A percentile compares a stretch with the other conserved stretches of the same genome.
Conservation (phyloP, 805 yeast species). For the Metschnikowia orientalis region DNA sequence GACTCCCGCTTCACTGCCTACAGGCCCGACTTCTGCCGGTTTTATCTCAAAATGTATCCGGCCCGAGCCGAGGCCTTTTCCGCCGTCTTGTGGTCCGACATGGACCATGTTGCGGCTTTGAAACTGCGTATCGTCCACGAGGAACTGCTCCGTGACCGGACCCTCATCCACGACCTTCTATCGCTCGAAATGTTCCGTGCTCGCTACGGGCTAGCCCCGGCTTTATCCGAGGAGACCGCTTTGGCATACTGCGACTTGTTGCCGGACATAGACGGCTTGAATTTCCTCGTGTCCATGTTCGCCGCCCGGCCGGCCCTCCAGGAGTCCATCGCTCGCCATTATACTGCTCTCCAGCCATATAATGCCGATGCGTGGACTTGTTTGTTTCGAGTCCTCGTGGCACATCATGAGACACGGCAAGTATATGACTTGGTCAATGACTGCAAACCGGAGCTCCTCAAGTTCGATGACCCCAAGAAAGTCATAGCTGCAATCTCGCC, state of each 20-base stretch:
- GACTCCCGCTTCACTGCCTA: background rate
- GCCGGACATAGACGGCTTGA: constrained; percentile 1
- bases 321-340: background rate
- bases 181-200: no score
- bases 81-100: constrained; percentile 1
- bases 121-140: constrained; percentile 3
- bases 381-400: background rate
- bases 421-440: no score
- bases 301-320: background rate
- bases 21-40: background rate
- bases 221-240: no score
- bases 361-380: constrained; percentile 2
- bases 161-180: constrained; percentile 1
- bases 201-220: no score
- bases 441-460: no score
- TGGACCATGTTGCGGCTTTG: background rate
- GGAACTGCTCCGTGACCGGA: background rate
- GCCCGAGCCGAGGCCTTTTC: background rate
- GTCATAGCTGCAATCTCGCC: no score
- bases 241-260: constrained; percentile 1
- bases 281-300: background rate
- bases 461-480: no score
- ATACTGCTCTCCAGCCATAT: background rate
- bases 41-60: constrained; percentile 1
- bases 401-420: background rate